Evolutionary conservation across 352 stramenopile species (phyloP).

Genomic region (Globisporangium mamillatum): DNA sequence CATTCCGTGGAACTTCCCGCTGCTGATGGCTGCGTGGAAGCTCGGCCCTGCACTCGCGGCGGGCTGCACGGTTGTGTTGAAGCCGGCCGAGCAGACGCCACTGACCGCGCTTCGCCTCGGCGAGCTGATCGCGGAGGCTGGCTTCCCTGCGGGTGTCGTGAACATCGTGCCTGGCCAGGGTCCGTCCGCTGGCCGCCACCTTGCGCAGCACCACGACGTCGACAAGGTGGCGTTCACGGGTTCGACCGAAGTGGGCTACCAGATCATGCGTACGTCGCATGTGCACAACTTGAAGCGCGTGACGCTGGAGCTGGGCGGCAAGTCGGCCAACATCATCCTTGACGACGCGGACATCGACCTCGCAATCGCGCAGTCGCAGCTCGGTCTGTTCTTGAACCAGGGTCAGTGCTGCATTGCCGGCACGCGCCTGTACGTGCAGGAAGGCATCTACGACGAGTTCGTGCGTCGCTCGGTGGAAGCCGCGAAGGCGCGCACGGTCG

Average conservation of each 20-base stretch:
- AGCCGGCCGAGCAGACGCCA: constrained; percentile 93
- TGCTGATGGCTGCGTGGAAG: constrained; percentile 95
- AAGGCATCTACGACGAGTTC: constrained; percentile 88
- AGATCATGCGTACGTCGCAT: constrained; percentile 57
- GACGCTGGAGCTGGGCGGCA: constrained; percentile 75
- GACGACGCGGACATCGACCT: constrained; percentile 68
- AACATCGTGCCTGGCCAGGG: constrained; percentile 74
- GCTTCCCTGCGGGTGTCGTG: constrained; percentile 73
- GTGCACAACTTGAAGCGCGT: constrained; percentile 69
- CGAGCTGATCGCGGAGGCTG: constrained; percentile 73
- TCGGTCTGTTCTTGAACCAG: constrained; percentile 82
- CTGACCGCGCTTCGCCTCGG: constrained; percentile 88
- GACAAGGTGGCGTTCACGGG: constrained; percentile 88
- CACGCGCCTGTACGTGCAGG: constrained; percentile 87
- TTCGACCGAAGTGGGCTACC: constrained; percentile 52
- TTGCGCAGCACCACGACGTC: constrained; percentile 51
- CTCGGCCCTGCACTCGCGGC: constrained; percentile 82
- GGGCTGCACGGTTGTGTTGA: constrained; percentile 92
- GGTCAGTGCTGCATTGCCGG: constrained; percentile 88
- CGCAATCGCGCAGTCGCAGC: constrained; percentile 42
- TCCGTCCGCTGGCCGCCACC: constrained; percentile 31
- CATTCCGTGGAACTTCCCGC: constrained; percentile 97
- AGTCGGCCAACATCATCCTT: constrained; percentile 76
- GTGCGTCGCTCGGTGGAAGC: constrained; percentile 50
- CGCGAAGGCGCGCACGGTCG: constrained; percentile 50